Evolutionary conservation across 371 early-diverging fungal species (phyloP), one percentile per base, ranked within the genome.

Genomic region (Sanchytrium tribonematis): DNA sequence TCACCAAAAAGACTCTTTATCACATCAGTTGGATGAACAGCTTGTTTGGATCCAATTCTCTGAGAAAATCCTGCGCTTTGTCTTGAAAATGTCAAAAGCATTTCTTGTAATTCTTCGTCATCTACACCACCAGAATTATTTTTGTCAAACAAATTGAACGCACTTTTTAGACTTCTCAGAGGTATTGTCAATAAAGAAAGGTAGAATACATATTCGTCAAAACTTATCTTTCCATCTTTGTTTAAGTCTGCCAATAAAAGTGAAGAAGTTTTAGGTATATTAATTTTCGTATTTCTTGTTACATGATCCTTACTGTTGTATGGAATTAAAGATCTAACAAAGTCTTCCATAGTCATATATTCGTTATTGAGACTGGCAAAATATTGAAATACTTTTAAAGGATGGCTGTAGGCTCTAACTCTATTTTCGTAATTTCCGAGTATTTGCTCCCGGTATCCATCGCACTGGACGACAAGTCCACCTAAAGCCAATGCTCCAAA

Each of bases 311-410:
- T 66, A 16, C n/a, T 68, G 29, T 71, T 73, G 67, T 73, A 75
- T 0, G 78, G 78, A 27, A 76, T 32, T 12, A 77, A 48, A 1
- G 74, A 72, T 31, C 75, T 71, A 29, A 77, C 73, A 68, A 77
- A 75, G 67, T 77, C 78, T 17, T 73, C 68, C 29, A 72, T 66
- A 22, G 76, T 76, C 78, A 77, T 77, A 71, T 74, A 76, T 31
- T 31, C 28, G 73, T 17, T 17, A 12, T 66, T 29, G 29, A 31
- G 67, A 1, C 74, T 71, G 12, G 78, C 78, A 72, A 77, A 77
- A 69, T 77, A 76, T 30, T 75, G 73, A 66, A 77, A 77, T 28
- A 77, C 74, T 68, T 77, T 77, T 28, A 69, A 68, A 28, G 78
- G 78, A 69, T 77, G 78, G 1, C 73, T 71, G 72, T 71, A 76